Percentiles rank a stretch among this genome's conserved stretches.
Conservation (phyloP, 495 filamentous ascomycete genomes). For the Trichoderma reesei region DNA sequence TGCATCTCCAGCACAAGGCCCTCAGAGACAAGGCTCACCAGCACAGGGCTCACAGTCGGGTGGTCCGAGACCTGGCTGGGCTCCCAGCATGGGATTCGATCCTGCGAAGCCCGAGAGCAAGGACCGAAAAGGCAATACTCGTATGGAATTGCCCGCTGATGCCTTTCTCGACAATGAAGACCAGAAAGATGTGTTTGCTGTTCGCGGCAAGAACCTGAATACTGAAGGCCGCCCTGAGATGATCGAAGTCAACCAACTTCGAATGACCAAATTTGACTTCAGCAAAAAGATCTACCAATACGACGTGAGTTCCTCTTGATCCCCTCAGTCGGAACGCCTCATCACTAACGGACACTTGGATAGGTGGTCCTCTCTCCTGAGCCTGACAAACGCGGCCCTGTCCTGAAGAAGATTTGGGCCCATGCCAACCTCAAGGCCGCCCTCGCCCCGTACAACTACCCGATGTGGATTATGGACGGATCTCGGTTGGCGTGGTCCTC, state of each 20-base stretch:
- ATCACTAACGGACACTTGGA: neutral
- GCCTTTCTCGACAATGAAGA: slow-evolving; percentile 25
- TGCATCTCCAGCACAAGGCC: slow-evolving; percentile 11
- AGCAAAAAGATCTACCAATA: slow-evolving; percentile 62
- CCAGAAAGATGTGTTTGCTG: slow-evolving; percentile 11
- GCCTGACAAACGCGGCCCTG: slow-evolving; percentile 40
- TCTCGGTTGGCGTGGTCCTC: slow-evolving; percentile 68
- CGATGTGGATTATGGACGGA: slow-evolving; percentile 65
- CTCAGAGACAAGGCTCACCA: slow-evolving; percentile 7
- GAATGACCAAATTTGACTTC: slow-evolving; percentile 41
- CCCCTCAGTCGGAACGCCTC: neutral
- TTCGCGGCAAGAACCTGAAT: slow-evolving; percentile 32
- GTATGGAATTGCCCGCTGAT: slow-evolving; percentile 35
- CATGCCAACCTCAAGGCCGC: slow-evolving; percentile 44
- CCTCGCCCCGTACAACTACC: slow-evolving; percentile 29
- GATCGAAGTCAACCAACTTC: slow-evolving; percentile 65
- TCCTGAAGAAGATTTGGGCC: slow-evolving; percentile 67
- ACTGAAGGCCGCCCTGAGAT: slow-evolving; percentile 45
- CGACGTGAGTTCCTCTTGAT: slow-evolving; percentile 53
- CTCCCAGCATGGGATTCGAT: slow-evolving; percentile 20
- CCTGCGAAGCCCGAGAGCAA: slow-evolving; percentile 19
- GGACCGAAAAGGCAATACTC: slow-evolving; percentile 23
- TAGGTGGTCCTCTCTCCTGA: slow-evolving; percentile 56
- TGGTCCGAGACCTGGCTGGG: slow-evolving; percentile 13
- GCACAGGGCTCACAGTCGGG: slow-evolving; percentile 2